Evolutionary conservation across 176 grass and related monocot species (phyloP), one percentile per base, ranked within the genome.

Genomic region (Tillandsia fasciculata): DNA sequence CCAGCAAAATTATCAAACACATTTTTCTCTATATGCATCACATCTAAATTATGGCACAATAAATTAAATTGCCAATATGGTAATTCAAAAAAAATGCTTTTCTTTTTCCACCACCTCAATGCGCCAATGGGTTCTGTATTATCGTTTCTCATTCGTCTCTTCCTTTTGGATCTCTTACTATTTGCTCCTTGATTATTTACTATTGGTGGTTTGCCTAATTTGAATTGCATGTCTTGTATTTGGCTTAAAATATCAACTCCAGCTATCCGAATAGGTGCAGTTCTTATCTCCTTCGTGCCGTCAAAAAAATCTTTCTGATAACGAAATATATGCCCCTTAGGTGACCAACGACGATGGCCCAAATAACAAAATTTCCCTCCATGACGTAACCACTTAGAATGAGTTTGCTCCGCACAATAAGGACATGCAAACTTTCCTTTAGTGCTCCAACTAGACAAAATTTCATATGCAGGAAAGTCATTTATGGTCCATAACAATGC

Each of bases 401-500:
- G 33, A 12, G 5, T 78, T 71, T 51, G 76, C 7, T 26, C 23
- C 74, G 53, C 42, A 13, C 74, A 76, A 42, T 11, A 14, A 9
- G 49, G 17, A 54, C 74, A 76, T 18, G 74, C 74, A 9, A 53
- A 68, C 15, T 23, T 14, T 68, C 64, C 64, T 29, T 77, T 58
- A 53, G 74, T 77, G 11, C 49, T 49, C 67, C 76, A 64, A 2
- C 67, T 66, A 28, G 6, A 68, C 9, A 77, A 42, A 58, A 77
- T 77, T 8, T 3, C 74, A 68, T 68, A 77, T 68, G 74, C 74
- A 17, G 51, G 50, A 14, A 68, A 77, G 13, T 77, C 74, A 53
- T 49, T 68, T n/a, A 77, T 9, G 0, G 64, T 68, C 63, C 74
- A 66, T 2, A 76, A 13, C 4, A 76, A 26, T 27, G 74, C 72